Evolutionary conservation across 2,329 filamentous ascomycete genomes (phyloP).

Genomic region (Aspergillus ruber): DNA sequence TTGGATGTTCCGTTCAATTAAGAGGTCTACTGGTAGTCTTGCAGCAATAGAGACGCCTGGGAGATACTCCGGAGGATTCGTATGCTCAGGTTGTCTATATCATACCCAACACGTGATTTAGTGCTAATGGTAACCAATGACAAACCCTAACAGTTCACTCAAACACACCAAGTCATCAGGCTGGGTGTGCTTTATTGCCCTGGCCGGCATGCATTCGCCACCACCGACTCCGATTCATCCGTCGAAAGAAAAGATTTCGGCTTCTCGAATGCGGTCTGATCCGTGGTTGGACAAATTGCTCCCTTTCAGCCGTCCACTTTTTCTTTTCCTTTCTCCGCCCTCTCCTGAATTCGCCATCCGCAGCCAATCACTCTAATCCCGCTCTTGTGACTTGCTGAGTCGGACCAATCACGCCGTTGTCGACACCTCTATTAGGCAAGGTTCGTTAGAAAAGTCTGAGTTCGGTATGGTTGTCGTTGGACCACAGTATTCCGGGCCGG

Average conservation of each 20-base stretch:
- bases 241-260: too few relatives aligned
- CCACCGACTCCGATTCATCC: neutral
- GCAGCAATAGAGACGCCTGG: too few relatives aligned
- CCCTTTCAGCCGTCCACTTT: neutral
- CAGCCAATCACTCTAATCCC: neutral
- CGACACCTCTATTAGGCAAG: too few relatives aligned
- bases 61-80: too few relatives aligned
- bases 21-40: too few relatives aligned
- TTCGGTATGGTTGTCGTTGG: too few relatives aligned
- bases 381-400: too few relatives aligned
- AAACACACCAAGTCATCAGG: neutral
- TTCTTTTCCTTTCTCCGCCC: neutral
- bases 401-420: too few relatives aligned
- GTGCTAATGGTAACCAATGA: neutral
- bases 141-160: neutral
- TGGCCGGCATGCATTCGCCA: neutral
- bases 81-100: neutral
- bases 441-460: too few relatives aligned
- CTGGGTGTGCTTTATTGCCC: neutral
- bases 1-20: too few relatives aligned
- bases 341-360: neutral
- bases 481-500: too few relatives aligned
- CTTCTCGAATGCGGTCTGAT: too few relatives aligned
- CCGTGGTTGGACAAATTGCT: neutral
- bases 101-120: neutral